A percentile compares a stretch with the other conserved stretches of the same genome.
These are phyloP conservation scores for Musa acuminata DNA, from an alignment of 176 grass and related monocot genomes.

Conservation along the genomic window DNA sequence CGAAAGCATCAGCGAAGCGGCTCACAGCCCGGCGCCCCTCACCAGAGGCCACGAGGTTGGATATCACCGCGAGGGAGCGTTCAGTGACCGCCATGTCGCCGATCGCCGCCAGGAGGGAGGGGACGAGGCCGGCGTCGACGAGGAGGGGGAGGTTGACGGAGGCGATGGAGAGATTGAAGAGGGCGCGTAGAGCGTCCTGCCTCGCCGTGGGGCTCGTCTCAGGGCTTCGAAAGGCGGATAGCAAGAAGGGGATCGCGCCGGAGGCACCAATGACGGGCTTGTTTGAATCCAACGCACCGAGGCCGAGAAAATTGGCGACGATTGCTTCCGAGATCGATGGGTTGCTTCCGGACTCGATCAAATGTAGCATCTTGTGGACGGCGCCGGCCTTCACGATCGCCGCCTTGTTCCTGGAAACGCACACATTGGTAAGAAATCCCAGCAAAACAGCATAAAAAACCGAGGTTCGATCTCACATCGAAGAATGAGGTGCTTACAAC, in stretches of 20 bases:
- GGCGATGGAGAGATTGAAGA: slow-evolving; percentile 77
- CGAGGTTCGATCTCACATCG: not conserved
- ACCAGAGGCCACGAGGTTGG: slow-evolving; percentile 58
- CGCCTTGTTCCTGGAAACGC: slow-evolving; percentile 65
- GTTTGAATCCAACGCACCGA: slow-evolving; percentile 82
- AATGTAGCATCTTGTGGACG: slow-evolving; percentile 81
- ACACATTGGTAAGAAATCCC: not conserved
- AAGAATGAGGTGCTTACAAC: slow-evolving; percentile 34
- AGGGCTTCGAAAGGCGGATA: slow-evolving; percentile 33
- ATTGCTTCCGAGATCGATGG: slow-evolving; percentile 37
- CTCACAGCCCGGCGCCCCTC: slow-evolving; percentile 58
- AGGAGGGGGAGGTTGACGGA: slow-evolving; percentile 45
- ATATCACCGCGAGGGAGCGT: slow-evolving; percentile 57
- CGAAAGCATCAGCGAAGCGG: slow-evolving; percentile 40
- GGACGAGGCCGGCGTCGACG: slow-evolving; percentile 44
- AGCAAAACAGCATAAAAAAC: not conserved
- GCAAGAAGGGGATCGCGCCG: slow-evolving; percentile 43
- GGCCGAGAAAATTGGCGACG: slow-evolving; percentile 84
- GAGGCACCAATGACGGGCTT: slow-evolving; percentile 77
- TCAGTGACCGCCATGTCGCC: slow-evolving; percentile 40
- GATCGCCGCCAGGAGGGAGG: slow-evolving; percentile 32
- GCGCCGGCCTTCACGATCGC: slow-evolving; percentile 78
- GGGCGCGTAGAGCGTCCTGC: slow-evolving; percentile 69
- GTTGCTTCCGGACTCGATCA: slow-evolving; percentile 20
- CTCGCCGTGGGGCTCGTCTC: slow-evolving; percentile 25